Evolutionary conservation across 768 basidiomycete genomes (phyloP), one percentile per base, ranked within the genome.

Genomic region (Lactarius evosmus): DNA sequence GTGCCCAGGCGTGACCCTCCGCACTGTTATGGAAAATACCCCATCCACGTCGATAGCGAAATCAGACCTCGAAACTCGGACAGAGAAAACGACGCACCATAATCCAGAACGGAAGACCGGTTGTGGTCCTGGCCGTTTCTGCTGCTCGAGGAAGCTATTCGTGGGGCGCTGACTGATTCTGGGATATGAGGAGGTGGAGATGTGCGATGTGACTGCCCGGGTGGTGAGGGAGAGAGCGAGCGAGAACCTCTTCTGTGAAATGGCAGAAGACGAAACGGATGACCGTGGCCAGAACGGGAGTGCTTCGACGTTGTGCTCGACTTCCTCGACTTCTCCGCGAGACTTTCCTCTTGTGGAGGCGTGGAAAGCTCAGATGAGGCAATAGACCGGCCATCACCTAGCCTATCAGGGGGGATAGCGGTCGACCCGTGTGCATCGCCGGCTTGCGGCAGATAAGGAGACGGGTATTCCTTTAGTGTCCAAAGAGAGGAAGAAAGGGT

Each of bases 381-480:
- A 36, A 44, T 16, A 22, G 62, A 40, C 11, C 53, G 34, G 22
- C 53, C 22, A 38, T 54, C 55, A 14, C 29, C 7, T 9, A 56
- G 54, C 34, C 7, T 34, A 27, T 56, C 46, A 22, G 44, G n/a
- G 6, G 49, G 34, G n/a, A 38, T 4, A 32, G 44, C 19, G 4
- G 61, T 32, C 34, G 34, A 34, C 25, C 25, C 44, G 22, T 50
- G 46, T 22, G 25, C 61, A 49, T 56, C 58, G 22, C 58, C 53
- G 44, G 32, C 44, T 41, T 59, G 53, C 25, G 63, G 34, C 19
- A 34, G 29, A 7, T 49, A 33, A 12, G 53, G 51, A 32, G 58
- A 49, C 6, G 63, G 63, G 53, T 38, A 44, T 46, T 64, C 63
- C 44, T 55, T 40, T 36, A 60, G 54, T 12, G 63, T 38, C 64